Conservation (phyloP, 1,139 yeast species). For the Blastobotrys indianensis region DNA sequence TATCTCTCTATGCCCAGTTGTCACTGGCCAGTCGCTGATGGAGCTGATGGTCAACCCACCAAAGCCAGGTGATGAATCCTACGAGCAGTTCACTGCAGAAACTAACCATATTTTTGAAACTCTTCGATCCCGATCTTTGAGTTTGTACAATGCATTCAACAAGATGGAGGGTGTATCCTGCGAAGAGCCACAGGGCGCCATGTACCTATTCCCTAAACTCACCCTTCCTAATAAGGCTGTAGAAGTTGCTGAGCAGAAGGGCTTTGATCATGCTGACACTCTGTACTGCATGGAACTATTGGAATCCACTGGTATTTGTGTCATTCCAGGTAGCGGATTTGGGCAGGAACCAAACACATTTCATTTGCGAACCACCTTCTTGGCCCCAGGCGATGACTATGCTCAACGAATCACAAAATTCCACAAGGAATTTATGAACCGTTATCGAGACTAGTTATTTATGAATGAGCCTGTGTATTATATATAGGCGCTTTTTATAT, state of each 20-base stretch:
- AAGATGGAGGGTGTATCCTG: conserved; percentile 76
- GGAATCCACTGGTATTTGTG: conserved; percentile 91
- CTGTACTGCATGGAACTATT: conserved; percentile 78
- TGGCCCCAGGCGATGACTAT: conserved; percentile 93
- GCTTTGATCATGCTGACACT: conserved; percentile 63
- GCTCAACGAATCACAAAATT: conserved; percentile 67
- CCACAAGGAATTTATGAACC: conserved; percentile 63
- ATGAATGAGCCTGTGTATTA: conserved; percentile 1
- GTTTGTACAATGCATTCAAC: conserved; percentile 63
- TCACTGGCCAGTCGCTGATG: conserved; percentile 86
- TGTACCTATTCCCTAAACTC: conserved; percentile 88
- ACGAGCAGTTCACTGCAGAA: conserved; percentile 58
- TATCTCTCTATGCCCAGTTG: conserved; percentile 87
- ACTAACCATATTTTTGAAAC: conserved; percentile 54
- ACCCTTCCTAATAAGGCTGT: conserved; percentile 58
- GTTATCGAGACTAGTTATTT: conserved; percentile 38
- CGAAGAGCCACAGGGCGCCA: conserved; percentile 91
- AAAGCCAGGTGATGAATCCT: conserved; percentile 66
- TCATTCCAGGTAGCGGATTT: conserved; percentile 95
- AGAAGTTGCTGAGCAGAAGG: conserved; percentile 50
- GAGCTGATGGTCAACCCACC: conserved; percentile 96
- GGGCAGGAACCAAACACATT: conserved; percentile 86
- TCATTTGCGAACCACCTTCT: conserved; percentile 91
- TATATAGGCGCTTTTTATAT: not conserved
- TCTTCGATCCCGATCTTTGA: conserved; percentile 55